Conservation (phyloP, 371 early-diverging fungal species). For the Apophysomyces trapeziformis region DNA sequence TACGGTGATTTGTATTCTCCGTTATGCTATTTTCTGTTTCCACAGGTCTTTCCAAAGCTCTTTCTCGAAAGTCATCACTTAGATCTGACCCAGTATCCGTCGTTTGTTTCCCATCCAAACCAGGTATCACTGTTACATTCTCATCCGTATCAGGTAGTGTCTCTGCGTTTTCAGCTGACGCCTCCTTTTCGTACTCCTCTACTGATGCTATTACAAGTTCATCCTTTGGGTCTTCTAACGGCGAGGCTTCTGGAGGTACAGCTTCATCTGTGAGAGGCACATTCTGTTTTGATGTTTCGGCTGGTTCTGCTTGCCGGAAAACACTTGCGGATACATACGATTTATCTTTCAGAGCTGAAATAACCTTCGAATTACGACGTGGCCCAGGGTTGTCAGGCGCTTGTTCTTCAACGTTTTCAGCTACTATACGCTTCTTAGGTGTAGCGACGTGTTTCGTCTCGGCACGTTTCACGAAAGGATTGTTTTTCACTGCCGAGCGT, state of each 20-base stretch:
- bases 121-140: neutral
- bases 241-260: slow-evolving; percentile 1
- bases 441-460: slow-evolving; percentile 26
- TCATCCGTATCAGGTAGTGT: neutral
- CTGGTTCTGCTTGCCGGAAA: slow-evolving; percentile 33
- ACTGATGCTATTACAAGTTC: neutral
- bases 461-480: slow-evolving; percentile 38
- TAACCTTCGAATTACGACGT: slow-evolving; percentile 34
- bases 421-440: neutral
- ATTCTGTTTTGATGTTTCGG: slow-evolving; percentile 2
- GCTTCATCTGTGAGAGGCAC: neutral
- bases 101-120: neutral
- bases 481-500: slow-evolving; percentile 38
- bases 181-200: neutral
- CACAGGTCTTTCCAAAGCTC: neutral
- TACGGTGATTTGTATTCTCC: neutral
- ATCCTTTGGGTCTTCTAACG: slow-evolving; percentile 1
- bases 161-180: neutral
- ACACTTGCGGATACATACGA: slow-evolving; percentile 46
- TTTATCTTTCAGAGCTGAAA: slow-evolving; percentile 34
- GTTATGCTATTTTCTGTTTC: neutral
- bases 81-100: no score
- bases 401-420: neutral
- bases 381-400: neutral
- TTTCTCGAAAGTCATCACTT: neutral